Percentiles rank a stretch among this genome's conserved stretches.
These are phyloP conservation scores for Mrakia frigida DNA, from an alignment of 768 basidiomycete species.

Conservation along the genomic window DNA sequence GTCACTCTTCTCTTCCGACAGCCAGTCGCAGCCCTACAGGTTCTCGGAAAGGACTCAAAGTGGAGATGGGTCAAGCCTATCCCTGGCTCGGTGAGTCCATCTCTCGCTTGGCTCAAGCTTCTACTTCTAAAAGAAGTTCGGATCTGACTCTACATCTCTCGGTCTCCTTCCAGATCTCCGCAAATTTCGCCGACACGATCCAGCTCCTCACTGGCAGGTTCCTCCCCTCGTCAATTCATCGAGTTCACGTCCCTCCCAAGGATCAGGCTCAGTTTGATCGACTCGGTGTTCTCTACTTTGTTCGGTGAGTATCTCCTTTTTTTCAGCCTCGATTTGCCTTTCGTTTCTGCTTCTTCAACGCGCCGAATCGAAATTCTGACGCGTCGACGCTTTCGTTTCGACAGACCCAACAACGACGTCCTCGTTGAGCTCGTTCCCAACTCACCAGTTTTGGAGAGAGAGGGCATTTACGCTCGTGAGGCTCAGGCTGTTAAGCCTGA, in stretches of 20 bases:
- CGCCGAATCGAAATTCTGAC: neutral
- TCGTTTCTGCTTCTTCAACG: no score
- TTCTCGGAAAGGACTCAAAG: constrained; percentile 49
- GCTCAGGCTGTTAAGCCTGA: constrained; percentile 37
- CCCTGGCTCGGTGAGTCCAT: constrained; percentile 16
- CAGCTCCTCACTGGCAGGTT: constrained; percentile 52
- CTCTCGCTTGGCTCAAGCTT: no score
- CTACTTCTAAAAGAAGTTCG: no score
- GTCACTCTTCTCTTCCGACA: constrained; percentile 56
- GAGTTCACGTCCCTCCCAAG: constrained; percentile 52
- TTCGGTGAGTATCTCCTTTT: neutral
- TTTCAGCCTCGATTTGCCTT: no score
- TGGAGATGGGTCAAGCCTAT: constrained; percentile 52
- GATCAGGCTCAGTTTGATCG: constrained; percentile 55
- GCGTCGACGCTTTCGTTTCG: neutral
- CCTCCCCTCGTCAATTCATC: constrained; percentile 50
- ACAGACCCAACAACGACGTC: constrained; percentile 50
- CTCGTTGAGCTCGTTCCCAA: constrained; percentile 47
- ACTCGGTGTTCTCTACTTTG: constrained; percentile 47
- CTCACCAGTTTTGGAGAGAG: constrained; percentile 50
- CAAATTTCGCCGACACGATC: constrained; percentile 50
- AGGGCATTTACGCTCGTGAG: constrained; percentile 46
- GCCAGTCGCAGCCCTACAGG: constrained; percentile 55
- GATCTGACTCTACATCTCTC: no score
- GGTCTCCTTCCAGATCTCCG: neutral